phyloP scores from a whole-genome alignment of 352 stramenopile species.

The Thraustotheca clavata region DNA sequence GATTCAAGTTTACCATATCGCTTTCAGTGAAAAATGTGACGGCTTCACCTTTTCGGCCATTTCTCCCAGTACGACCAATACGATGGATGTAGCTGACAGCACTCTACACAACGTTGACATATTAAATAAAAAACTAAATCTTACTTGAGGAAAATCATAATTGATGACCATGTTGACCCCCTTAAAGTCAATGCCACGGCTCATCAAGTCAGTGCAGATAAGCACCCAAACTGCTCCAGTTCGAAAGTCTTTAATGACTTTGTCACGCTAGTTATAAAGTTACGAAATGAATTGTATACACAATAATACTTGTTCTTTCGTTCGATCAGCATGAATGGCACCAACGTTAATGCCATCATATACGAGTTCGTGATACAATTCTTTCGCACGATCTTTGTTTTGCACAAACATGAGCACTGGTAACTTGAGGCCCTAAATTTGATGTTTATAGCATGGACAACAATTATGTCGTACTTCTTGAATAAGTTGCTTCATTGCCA shows the following conservation, averaged over 20 bases:
- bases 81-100: constrained; percentile 95
- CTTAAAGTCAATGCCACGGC: constrained; percentile 98
- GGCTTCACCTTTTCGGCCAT: constrained; percentile 86
- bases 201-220: constrained; percentile 99
- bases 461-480: constrained; percentile 31
- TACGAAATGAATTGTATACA: not conserved
- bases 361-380: constrained; percentile 95
- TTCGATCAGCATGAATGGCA: constrained; percentile 95
- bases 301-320: constrained; percentile 41
- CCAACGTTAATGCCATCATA: constrained; percentile 98
- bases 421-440: constrained; percentile 80
- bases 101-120: constrained; percentile 30
- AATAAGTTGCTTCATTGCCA: constrained; percentile 92
- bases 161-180: constrained; percentile 99
- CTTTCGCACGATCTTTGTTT: constrained; percentile 97
- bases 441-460: not conserved
- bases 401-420: constrained; percentile 98
- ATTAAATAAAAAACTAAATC: not conserved
- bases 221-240: constrained; percentile 96
- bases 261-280: constrained; percentile 66
- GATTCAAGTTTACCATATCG: constrained; percentile 61
- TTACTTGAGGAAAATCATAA: constrained; percentile 95
- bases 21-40: constrained; percentile 98
- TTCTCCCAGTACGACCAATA: constrained; percentile 93
- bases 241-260: constrained; percentile 93